Evolutionary conservation across 768 basidiomycete species (phyloP).

Genomic region (Kwoniella sp.): DNA sequence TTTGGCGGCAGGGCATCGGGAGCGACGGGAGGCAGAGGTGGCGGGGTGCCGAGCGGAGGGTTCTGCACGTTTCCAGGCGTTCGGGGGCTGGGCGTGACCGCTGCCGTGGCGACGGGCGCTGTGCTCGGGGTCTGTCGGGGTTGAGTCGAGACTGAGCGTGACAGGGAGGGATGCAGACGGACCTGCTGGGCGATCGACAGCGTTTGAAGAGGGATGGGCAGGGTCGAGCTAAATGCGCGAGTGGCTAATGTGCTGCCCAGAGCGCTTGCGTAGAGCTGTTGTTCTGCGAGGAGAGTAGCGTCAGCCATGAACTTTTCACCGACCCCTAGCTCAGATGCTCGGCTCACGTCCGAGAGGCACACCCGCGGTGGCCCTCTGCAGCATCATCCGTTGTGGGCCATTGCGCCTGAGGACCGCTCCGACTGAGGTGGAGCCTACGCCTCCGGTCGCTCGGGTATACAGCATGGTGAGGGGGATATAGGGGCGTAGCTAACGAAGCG

Average conservation of each 20-base stretch:
- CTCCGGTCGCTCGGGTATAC: constrained; percentile 6
- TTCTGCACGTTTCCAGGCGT: constrained; percentile 10
- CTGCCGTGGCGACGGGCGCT: too few species aligned
- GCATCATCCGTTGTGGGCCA: too few species aligned
- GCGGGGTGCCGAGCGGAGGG: constrained; percentile 28
- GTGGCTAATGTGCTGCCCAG: constrained; percentile 2
- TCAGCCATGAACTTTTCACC: not conserved
- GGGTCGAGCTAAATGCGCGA: constrained; percentile 14
- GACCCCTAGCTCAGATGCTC: too few species aligned
- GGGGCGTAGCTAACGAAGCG: not conserved
- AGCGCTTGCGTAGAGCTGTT: constrained; percentile 8
- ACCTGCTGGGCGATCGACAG: constrained; percentile 7
- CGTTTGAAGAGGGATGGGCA: constrained; percentile 14
- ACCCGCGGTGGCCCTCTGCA: not conserved
- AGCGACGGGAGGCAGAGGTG: constrained; percentile 27
- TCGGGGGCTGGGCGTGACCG: constrained; percentile 11
- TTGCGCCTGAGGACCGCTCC: constrained; percentile 7
- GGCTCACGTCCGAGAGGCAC: not conserved
- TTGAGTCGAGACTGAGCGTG: constrained; percentile 17
- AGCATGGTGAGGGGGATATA: not conserved
- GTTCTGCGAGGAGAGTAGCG: not conserved
- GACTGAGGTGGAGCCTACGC: constrained; percentile 7
- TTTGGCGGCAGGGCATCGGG: constrained; percentile 23
- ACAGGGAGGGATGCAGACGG: not conserved
- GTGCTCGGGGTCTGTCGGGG: constrained; percentile 10